phyloP scores from a whole-genome alignment of 1,284 basidiomycete species.

The Naganishia sp. region DNA sequence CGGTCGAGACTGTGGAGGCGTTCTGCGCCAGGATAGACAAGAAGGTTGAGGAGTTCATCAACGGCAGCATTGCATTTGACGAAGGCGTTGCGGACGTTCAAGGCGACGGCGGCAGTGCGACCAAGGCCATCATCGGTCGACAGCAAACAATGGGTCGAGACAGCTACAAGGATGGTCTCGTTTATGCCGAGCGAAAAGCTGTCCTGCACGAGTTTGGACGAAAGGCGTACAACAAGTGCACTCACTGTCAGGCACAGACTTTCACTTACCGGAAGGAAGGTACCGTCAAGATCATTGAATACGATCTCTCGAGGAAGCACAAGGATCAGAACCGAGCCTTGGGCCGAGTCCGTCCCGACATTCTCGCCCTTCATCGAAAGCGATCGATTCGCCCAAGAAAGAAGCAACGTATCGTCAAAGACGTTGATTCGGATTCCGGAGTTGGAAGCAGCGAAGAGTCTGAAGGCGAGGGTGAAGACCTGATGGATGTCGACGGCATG shows the following conservation, averaged over 20 bases:
- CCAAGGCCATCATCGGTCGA: conserved; percentile 6
- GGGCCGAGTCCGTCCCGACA: conserved; percentile 68
- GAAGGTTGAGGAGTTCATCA: conserved; percentile 69
- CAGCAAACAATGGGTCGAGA: conserved; percentile 64
- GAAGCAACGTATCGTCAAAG: conserved; percentile 19
- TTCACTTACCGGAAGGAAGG: conserved; percentile 94
- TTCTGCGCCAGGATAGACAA: conserved; percentile 71
- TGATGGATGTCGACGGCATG: conserved; percentile 56
- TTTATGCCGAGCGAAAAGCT: conserved; percentile 83
- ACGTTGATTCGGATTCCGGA: conserved; percentile 51
- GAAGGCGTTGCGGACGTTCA: conserved; percentile 30
- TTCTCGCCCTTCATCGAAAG: conserved; percentile 55
- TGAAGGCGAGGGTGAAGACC: conserved; percentile 58
- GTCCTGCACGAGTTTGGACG: conserved; percentile 76
- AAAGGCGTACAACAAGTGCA: conserved; percentile 73
- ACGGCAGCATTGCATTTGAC: conserved; percentile 15
- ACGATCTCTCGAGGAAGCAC: conserved; percentile 79
- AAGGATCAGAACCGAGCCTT: conserved; percentile 64
- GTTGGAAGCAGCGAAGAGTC: conserved; percentile 43
- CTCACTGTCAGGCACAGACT: conserved; percentile 76
- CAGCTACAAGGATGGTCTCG: conserved; percentile 82
- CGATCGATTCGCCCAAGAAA: conserved; percentile 37
- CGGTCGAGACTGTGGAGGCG: conserved; percentile 61
- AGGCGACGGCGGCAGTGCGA: conserved; percentile 4
- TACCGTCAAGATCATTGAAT: conserved; percentile 91